These are phyloP conservation scores for Ramaria sp. DNA, from an alignment of 768 basidiomycete genomes.

Conservation along the genomic window DNA sequence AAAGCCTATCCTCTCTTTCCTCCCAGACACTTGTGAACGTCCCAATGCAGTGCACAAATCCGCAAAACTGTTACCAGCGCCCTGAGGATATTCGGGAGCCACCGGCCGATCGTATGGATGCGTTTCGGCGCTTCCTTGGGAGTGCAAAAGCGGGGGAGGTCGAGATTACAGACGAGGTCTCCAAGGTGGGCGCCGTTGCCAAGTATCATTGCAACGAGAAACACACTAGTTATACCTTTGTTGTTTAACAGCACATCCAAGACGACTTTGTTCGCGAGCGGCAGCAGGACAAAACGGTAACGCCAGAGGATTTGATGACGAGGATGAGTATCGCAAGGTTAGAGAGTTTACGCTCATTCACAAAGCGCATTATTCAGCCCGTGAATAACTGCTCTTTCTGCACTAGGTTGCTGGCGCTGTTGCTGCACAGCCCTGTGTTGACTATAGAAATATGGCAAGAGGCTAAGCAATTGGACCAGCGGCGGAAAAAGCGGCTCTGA, in stretches of 20 bases:
- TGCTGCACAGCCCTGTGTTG: slow-evolving; percentile 44
- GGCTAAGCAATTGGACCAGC: slow-evolving; percentile 47
- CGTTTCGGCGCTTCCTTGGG: slow-evolving; percentile 49
- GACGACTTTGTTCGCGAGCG: slow-evolving; percentile 52
- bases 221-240: too few species aligned
- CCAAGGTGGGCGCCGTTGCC: slow-evolving; percentile 36
- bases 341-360: slow-evolving; percentile 16
- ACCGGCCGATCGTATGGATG: slow-evolving; percentile 31
- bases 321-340: slow-evolving; percentile 67
- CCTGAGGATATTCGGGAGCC: slow-evolving; percentile 34
- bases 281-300: slow-evolving; percentile 26
- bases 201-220: too few species aligned
- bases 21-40: slow-evolving; percentile 49
- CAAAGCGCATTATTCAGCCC: background rate
- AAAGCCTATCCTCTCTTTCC: background rate
- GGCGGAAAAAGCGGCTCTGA: slow-evolving; percentile 21
- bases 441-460: slow-evolving; percentile 51
- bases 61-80: slow-evolving; percentile 37
- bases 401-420: slow-evolving; percentile 50
- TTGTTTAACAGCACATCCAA: slow-evolving; percentile 49
- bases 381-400: background rate
- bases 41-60: slow-evolving; percentile 28
- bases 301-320: slow-evolving; percentile 53
- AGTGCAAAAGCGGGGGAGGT: slow-evolving; percentile 51
- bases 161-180: slow-evolving; percentile 39